These are phyloP conservation scores for Serendipita sp. DNA, from an alignment of 768 basidiomycete genomes.

Conservation along the genomic window DNA sequence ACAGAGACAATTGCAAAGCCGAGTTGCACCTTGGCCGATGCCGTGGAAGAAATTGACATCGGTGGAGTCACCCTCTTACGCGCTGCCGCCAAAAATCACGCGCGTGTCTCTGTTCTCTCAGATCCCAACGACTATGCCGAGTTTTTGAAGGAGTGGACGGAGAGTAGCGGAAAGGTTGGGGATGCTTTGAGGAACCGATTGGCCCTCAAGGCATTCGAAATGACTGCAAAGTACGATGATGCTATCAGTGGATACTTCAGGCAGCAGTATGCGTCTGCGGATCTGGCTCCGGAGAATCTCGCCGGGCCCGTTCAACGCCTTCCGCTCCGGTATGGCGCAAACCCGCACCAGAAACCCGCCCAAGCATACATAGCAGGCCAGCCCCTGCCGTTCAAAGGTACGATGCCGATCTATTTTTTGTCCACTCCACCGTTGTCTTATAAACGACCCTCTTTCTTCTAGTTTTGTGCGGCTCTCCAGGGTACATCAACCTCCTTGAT, in stretches of 20 bases:
- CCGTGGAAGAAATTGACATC: slow-evolving; percentile 97
- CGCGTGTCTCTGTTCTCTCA: slow-evolving; percentile 74
- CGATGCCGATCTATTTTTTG: neutral
- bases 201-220: slow-evolving; percentile 94
- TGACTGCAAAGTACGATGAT: slow-evolving; percentile 88
- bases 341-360: slow-evolving; percentile 97
- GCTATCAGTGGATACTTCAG: slow-evolving; percentile 96
- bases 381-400: slow-evolving; percentile 87
- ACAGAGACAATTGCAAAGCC: slow-evolving; percentile 78
- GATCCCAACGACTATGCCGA: slow-evolving; percentile 76
- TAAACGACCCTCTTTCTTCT: slow-evolving; percentile 5
- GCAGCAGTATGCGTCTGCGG: slow-evolving; percentile 84
- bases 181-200: slow-evolving; percentile 58
- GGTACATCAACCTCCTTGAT: slow-evolving; percentile 96
- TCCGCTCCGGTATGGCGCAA: slow-evolving; percentile 85
- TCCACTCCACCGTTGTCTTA: no score
- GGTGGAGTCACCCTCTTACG: slow-evolving; percentile 95
- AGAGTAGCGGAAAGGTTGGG: slow-evolving; percentile 59
- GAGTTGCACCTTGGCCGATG: slow-evolving; percentile 75
- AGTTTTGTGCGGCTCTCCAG: slow-evolving; percentile 89
- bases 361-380: slow-evolving; percentile 87
- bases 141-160: slow-evolving; percentile 64
- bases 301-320: slow-evolving; percentile 67
- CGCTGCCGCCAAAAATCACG: slow-evolving; percentile 97
- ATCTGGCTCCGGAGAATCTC: slow-evolving; percentile 41